These are phyloP conservation scores for Sphaerostilbella broomeana DNA, from an alignment of 2,329 filamentous ascomycete genomes.

Conservation along the genomic window DNA sequence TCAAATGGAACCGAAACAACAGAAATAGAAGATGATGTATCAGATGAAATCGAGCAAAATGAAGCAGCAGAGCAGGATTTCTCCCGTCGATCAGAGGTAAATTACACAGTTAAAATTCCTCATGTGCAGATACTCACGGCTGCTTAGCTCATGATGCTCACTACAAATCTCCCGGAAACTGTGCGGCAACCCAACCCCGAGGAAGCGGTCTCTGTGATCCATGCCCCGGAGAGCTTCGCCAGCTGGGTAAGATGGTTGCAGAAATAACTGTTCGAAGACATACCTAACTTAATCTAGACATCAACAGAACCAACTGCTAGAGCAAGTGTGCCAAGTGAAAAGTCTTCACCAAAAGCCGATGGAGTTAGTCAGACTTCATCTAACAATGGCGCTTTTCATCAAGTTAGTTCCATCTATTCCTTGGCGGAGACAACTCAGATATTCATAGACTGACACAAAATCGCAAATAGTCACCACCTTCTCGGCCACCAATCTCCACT, in stretches of 20 bases:
- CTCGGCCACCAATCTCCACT: slow-evolving; percentile 68
- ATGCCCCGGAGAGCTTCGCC: slow-evolving; percentile 76
- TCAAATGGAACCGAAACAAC: slow-evolving; percentile 78
- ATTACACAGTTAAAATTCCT: slow-evolving; percentile 3
- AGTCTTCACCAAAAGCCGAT: slow-evolving; percentile 32
- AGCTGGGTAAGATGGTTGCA: slow-evolving; percentile 58
- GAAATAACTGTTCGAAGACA: neutral
- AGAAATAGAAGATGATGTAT: slow-evolving; percentile 73
- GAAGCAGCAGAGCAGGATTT: slow-evolving; percentile 15
- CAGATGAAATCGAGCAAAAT: slow-evolving; percentile 48
- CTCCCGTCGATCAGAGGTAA: slow-evolving; percentile 26
- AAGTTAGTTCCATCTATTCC: slow-evolving; percentile 16
- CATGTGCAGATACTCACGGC: slow-evolving; percentile 12
- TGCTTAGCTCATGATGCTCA: slow-evolving; percentile 43
- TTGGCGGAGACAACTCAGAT: neutral
- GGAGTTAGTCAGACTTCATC: slow-evolving; percentile 16
- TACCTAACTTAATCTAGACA: slow-evolving; percentile 31
- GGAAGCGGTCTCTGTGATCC: slow-evolving; percentile 83
- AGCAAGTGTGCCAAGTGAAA: slow-evolving; percentile 29
- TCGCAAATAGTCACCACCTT: slow-evolving; percentile 30
- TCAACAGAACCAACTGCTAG: slow-evolving; percentile 34
- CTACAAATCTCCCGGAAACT: slow-evolving; percentile 51
- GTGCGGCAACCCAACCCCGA: slow-evolving; percentile 58
- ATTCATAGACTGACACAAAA: slow-evolving; percentile 4
- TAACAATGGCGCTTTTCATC: slow-evolving; percentile 14